Evolutionary conservation across 345 rosid species (phyloP), one percentile per base, ranked within the genome.

Genomic region (Salix udensis): DNA sequence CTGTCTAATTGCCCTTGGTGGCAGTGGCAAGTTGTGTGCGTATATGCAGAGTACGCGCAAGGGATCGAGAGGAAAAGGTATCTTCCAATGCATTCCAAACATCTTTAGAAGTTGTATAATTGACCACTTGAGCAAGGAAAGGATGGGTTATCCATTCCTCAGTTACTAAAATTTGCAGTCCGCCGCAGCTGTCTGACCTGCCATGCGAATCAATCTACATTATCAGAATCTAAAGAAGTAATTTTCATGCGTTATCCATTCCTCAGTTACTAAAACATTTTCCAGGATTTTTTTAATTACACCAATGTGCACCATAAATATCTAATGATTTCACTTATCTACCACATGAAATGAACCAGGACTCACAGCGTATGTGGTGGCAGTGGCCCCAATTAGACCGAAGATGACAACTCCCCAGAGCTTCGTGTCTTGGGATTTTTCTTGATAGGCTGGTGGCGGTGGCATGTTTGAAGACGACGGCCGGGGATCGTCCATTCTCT

Each of bases 321-420:
- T 40, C 46, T 40, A 40, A 40, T 40, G 46, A 40, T 40, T 40
- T 40, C 12, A 40, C 46, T 40, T 10, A 40, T 40, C 46, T 40
- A 40, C n/a, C n/a, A n/a, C n/a, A 61, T 40, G 46, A 61, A 61
- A 26, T 3, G 13, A 1, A 12, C 34, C 14, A n/a, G 15, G 23
- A 61, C 90, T 84, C 72, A 94, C 97, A 42, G 97, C 97, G 77
- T 88, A 85, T 73, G 97, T 93, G 80, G 96, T 93, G 72, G 90
- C 93, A 21, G 97, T 93, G 86, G 97, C 98, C 79, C 98, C 96
- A 71, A 93, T 84, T 12, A 95, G 83, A 73, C 90, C 88, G 86
- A 91, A 88, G 65, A 87, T 84, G 60, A 95, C 77, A 61, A 93
- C 72, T 11, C 96, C 91, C 98, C 96, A 95, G 50, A 90, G 88